phyloP scores from a whole-genome alignment of 495 filamentous ascomycete species.

The Tuber indicum region DNA sequence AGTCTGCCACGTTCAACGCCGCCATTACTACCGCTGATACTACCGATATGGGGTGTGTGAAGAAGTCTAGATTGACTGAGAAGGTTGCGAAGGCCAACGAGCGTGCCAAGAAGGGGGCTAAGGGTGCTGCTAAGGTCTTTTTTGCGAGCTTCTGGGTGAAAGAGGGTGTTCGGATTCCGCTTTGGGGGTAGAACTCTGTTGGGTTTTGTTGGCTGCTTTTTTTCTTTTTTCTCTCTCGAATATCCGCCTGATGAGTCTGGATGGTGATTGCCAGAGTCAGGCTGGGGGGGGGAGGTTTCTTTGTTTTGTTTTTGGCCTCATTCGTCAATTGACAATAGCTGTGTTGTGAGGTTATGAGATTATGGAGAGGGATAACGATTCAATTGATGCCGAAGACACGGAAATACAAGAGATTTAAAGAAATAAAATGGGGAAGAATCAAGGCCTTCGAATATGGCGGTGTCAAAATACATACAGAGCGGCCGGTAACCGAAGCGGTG shows the following conservation, averaged over 20 bases:
- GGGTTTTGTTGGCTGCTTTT: too few relatives aligned
- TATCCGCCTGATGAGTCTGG: too few relatives aligned
- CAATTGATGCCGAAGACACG: neutral
- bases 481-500: too few relatives aligned
- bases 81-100: neutral
- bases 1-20: neutral
- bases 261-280: too few relatives aligned
- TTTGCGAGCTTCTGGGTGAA: neutral
- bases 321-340: too few relatives aligned
- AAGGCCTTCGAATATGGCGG: neutral
- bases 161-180: neutral
- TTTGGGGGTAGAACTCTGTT: neutral
- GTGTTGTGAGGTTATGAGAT: neutral
- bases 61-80: neutral
- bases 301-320: too few relatives aligned
- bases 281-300: too few relatives aligned
- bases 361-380: neutral
- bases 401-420: neutral
- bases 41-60: too few relatives aligned
- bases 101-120: neutral
- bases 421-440: neutral
- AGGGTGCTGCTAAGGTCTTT: neutral
- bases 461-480: neutral
- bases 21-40: neutral
- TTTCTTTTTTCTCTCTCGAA: neutral